Conservation (phyloP, 2,329 filamentous ascomycete genomes). For the Paradendryphiella salina region DNA sequence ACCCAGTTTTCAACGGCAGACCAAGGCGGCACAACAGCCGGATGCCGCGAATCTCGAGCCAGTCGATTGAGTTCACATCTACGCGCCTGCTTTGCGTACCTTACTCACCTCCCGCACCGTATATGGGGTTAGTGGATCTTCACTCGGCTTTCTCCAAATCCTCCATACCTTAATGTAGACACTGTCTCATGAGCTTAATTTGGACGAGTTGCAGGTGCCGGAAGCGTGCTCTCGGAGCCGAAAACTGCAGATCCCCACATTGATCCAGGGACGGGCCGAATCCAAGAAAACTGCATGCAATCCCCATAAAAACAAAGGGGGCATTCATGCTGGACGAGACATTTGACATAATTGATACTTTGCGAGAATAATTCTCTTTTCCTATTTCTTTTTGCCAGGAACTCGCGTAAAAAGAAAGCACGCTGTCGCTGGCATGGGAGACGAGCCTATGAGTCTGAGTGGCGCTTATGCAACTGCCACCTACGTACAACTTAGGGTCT, state of each 20-base stretch:
- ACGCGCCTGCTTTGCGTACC: background rate
- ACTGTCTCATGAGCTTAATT: background rate
- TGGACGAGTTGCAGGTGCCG: background rate
- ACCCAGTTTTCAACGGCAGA: slow-evolving; percentile 8
- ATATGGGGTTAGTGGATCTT: no score
- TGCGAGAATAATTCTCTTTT: no score
- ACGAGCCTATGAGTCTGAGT: no score
- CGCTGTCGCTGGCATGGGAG: no score
- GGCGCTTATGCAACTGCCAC: no score
- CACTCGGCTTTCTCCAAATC: background rate
- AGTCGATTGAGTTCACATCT: background rate
- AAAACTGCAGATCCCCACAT: background rate
- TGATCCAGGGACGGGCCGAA: slow-evolving; percentile 4
- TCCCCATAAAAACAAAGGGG: background rate
- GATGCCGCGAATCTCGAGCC: background rate
- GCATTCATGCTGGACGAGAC: background rate
- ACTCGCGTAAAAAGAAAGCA: no score
- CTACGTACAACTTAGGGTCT: background rate
- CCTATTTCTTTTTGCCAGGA: no score
- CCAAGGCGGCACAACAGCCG: background rate
- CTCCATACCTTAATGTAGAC: background rate
- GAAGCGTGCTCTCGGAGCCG: background rate
- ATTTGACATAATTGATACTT: background rate
- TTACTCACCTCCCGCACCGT: background rate
- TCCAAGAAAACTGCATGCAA: background rate